phyloP scores from a whole-genome alignment of 2,329 filamentous ascomycete genomes.

The Cladorrhinum sp. region DNA sequence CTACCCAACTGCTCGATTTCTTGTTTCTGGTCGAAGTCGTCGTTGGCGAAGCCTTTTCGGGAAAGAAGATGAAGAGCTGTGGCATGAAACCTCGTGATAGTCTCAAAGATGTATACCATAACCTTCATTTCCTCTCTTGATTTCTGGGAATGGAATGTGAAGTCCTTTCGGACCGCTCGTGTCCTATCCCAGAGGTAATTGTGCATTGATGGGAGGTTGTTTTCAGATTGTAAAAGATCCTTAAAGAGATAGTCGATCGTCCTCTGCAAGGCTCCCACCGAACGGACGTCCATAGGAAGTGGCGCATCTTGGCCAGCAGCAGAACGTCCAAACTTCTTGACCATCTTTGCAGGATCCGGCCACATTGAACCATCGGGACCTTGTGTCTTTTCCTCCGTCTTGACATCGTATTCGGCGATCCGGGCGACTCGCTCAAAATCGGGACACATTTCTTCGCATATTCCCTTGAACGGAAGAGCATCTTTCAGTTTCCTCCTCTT shows the following conservation, averaged over 20 bases:
- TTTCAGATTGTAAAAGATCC: slow-evolving; percentile 53
- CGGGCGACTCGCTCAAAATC: slow-evolving; percentile 63
- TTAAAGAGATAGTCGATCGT: slow-evolving; percentile 64
- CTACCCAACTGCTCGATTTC: slow-evolving; percentile 67
- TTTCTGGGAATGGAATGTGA: slow-evolving; percentile 64
- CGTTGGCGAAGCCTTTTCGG: slow-evolving; percentile 51
- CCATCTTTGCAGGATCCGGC: slow-evolving; percentile 54
- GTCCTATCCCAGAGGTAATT: slow-evolving; percentile 68
- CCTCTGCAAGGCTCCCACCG: slow-evolving; percentile 54
- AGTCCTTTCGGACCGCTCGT: slow-evolving; percentile 64
- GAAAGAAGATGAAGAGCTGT: slow-evolving; percentile 63
- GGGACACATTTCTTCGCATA: slow-evolving; percentile 68
- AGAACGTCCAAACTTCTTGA: slow-evolving; percentile 65
- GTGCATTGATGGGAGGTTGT: slow-evolving; percentile 54
- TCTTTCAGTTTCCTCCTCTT: slow-evolving; percentile 60
- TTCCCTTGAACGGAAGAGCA: slow-evolving; percentile 65
- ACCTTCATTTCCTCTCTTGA: slow-evolving; percentile 54
- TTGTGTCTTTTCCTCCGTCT: slow-evolving; percentile 51
- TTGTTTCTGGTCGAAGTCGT: slow-evolving; percentile 64
- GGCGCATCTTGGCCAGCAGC: slow-evolving; percentile 67
- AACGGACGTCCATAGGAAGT: slow-evolving; percentile 65
- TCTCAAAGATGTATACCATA: slow-evolving; percentile 63
- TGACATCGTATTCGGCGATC: slow-evolving; percentile 60
- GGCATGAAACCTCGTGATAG: slow-evolving; percentile 65
- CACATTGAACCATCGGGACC: slow-evolving; percentile 40